phyloP scores from a whole-genome alignment of 768 basidiomycete species.

The Suillus hirtellus region DNA sequence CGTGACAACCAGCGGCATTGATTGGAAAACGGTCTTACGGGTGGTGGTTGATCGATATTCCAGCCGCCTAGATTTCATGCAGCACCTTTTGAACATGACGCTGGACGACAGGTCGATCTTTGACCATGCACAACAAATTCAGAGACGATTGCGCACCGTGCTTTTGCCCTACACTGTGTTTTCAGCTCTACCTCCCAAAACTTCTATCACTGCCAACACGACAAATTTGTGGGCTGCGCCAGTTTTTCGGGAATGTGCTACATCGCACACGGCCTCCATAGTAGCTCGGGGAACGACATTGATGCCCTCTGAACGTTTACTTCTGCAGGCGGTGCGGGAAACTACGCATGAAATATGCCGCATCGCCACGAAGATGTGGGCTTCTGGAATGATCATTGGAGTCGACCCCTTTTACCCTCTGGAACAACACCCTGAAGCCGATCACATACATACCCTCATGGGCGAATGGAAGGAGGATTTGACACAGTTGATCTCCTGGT shows the following conservation, averaged over 20 bases:
- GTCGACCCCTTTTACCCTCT: slow-evolving; percentile 6
- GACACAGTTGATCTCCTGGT: slow-evolving; percentile 17
- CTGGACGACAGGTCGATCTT: neutral
- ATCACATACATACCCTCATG: slow-evolving; percentile 5
- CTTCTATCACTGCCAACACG: neutral
- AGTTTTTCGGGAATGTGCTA: slow-evolving; percentile 14
- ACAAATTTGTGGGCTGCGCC: slow-evolving; percentile 16
- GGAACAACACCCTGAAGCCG: slow-evolving; percentile 5
- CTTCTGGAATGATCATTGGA: slow-evolving; percentile 15
- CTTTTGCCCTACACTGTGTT: slow-evolving; percentile 13
- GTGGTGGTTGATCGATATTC: too few species aligned
- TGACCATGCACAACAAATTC: slow-evolving; percentile 11
- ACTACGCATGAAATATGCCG: slow-evolving; percentile 22
- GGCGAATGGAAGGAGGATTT: slow-evolving; percentile 16
- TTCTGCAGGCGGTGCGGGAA: neutral
- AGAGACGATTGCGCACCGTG: slow-evolving; percentile 23
- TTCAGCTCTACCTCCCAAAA: slow-evolving; percentile 1
- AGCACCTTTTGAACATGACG: too few species aligned
- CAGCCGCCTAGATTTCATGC: too few species aligned
- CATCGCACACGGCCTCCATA: slow-evolving; percentile 13
- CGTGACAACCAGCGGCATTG: slow-evolving; percentile 19
- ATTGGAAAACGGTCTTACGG: too few species aligned
- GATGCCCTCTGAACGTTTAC: slow-evolving; percentile 15
- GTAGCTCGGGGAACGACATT: neutral
- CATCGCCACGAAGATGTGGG: slow-evolving; percentile 22